These are phyloP conservation scores for Aegilops longissima DNA, from an alignment of 176 grass and related monocot genomes.

Conservation along the genomic window DNA sequence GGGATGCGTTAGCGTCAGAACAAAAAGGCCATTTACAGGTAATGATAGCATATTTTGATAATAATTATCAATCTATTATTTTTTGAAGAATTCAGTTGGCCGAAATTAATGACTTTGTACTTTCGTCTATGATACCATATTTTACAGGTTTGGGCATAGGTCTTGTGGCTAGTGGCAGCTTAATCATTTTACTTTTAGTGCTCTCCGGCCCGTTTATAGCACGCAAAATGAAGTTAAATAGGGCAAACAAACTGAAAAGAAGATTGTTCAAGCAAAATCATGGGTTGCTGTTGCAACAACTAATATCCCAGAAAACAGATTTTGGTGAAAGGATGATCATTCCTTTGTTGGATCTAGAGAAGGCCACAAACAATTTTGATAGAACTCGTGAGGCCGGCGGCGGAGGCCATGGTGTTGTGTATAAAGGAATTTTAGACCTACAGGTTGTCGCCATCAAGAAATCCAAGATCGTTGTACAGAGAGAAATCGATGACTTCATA, in stretches of 20 bases:
- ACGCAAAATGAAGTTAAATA: neutral
- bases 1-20: too few relatives aligned
- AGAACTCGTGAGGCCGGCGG: neutral
- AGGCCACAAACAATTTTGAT: slow-evolving; percentile 8
- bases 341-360: neutral
- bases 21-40: too few relatives aligned
- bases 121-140: too few relatives aligned
- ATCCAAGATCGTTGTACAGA: neutral
- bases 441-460: slow-evolving; percentile 5
- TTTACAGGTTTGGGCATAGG: too few relatives aligned
- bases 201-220: neutral
- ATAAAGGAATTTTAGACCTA: neutral
- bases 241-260: neutral
- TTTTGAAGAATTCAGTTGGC: too few relatives aligned
- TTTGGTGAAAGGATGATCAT: slow-evolving; percentile 6
- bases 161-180: too few relatives aligned
- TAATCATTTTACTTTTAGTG: neutral
- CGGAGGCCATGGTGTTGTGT: neutral
- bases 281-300: neutral
- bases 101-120: too few relatives aligned
- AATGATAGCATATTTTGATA: too few relatives aligned
- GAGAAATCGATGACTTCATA: slow-evolving; percentile 19
- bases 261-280: neutral
- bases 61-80: too few relatives aligned
- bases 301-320: neutral